Evolutionary conservation across 495 filamentous ascomycete genomes (phyloP), one percentile per base, ranked within the genome.

Genomic region (Tetracladium setigerum): DNA sequence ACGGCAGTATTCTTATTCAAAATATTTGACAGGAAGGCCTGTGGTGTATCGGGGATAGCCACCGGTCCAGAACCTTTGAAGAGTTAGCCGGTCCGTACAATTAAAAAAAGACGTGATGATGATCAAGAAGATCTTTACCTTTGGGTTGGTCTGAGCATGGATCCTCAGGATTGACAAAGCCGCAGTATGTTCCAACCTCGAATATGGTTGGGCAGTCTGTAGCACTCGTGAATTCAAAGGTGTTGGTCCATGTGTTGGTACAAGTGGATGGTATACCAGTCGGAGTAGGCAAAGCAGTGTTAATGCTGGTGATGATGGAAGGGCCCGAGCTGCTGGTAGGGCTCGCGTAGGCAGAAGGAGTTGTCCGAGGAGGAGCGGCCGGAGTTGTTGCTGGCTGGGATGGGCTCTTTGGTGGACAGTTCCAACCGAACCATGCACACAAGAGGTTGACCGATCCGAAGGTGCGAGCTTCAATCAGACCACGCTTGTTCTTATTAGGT

Each of bases 1-100:
- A 5, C 35, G 1, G 64, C 59, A 5, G 33, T 27, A 3, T 30
- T 35, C 11, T 53, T 17, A 33, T 65, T 65, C 2, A 30, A 33
- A 1, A 36, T 13, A 38, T 48, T 46, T 5, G 40, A 30, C 9
- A 62, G 17, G 52, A 71, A 71, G 5, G 52, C 62, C 24, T 47
- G 41, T 11, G 47, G 57, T 5, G 61, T 64, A 49, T 71, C 67
- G 4, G 58, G 60, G 18, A 36, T 41, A 27, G 62, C 48, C 8
- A 47, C 54, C 12, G 67, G 66, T 15, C 67, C 64, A 24, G 52
- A 53, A 1, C 67, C 67, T 10, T 43, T 49, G 14, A 54, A 54
- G 38, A 57, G 53, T 30, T 57, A 46, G 30, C 46, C 31, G 34
- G n/a, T n/a, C n/a, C n/a, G n/a, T n/a, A n/a, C n/a, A n/a, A n/a